Conservation (phyloP, 2,329 filamentous ascomycete genomes). For the Exophiala sp. region DNA sequence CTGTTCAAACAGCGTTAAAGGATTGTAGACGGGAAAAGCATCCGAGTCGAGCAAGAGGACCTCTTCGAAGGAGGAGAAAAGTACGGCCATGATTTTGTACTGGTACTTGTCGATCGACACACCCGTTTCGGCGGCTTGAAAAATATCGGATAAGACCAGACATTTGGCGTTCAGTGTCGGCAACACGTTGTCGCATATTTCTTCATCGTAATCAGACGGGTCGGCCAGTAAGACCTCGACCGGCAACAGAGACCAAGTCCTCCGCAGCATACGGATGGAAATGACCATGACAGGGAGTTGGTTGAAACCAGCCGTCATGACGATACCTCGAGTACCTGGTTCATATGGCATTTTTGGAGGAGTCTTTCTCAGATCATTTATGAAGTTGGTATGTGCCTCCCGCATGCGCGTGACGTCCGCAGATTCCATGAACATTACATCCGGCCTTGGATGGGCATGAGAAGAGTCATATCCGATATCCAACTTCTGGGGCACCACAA, state of each 20-base stretch:
- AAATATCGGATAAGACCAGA: conserved; percentile 33
- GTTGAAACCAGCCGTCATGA: conserved; percentile 39
- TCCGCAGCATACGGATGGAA: conserved; percentile 41
- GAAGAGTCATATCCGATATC: conserved; percentile 25
- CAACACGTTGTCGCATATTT: conserved; percentile 38
- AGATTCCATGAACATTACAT: conserved; percentile 36
- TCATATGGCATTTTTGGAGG: conserved; percentile 31
- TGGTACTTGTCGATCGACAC: conserved; percentile 40
- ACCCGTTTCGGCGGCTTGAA: conserved; percentile 19
- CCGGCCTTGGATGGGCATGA: conserved; percentile 32
- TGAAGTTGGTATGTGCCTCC: conserved; percentile 40
- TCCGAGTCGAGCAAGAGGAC: conserved; percentile 59
- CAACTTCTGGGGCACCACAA: conserved; percentile 26
- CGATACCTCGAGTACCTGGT: conserved; percentile 40
- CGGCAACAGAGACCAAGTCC: conserved; percentile 38
- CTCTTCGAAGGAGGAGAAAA: conserved; percentile 59
- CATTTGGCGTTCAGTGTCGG: conserved; percentile 40
- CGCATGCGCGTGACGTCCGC: conserved; percentile 36
- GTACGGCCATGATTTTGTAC: conserved; percentile 55
- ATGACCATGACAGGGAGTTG: conserved; percentile 39
- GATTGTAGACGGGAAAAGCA: conserved; percentile 50
- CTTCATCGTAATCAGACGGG: conserved; percentile 36
- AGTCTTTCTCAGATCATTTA: conserved; percentile 32
- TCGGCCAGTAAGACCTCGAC: conserved; percentile 42
- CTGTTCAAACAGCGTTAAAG: conserved; percentile 45